Percentiles rank a stretch among this genome's conserved stretches.
Conservation (phyloP, 495 filamentous ascomycete species). For the Penicillium ucsense region DNA sequence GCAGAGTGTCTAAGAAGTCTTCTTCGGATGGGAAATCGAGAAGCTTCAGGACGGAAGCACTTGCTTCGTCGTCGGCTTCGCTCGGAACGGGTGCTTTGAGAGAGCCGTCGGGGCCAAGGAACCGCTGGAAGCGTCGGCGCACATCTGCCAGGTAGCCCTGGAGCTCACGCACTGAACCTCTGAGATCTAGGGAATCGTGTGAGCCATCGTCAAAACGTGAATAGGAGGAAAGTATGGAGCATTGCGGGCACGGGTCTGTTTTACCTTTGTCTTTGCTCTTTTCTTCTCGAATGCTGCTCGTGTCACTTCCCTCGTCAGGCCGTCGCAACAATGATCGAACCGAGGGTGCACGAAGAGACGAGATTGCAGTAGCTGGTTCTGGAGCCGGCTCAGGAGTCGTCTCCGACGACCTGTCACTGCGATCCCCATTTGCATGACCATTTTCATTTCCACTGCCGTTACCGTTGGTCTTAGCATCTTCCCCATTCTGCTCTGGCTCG, state of each 20-base stretch:
- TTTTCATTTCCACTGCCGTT: constrained; percentile 4
- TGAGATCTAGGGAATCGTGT: constrained; percentile 64
- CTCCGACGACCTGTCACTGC: constrained; percentile 20
- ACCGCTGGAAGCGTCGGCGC: constrained; percentile 68
- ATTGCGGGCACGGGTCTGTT: not conserved
- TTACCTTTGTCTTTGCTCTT: constrained; percentile 7
- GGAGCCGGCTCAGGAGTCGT: constrained; percentile 1
- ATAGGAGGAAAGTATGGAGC: no score
- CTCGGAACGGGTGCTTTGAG: constrained; percentile 50
- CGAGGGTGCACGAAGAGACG: constrained; percentile 38
- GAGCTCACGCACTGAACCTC: constrained; percentile 67
- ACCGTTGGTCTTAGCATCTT: constrained; percentile 35
- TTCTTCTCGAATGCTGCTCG: constrained; percentile 33
- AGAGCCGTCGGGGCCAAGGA: constrained; percentile 65
- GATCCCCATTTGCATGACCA: not conserved
- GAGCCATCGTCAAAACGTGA: not conserved
- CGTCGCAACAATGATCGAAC: constrained; percentile 48
- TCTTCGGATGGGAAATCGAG: constrained; percentile 35
- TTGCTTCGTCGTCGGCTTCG: constrained; percentile 43
- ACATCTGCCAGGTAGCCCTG: constrained; percentile 79
- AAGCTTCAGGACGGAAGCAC: constrained; percentile 32
- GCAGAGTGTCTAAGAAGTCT: constrained; percentile 60
- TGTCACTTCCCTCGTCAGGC: constrained; percentile 34
- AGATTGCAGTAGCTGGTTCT: constrained; percentile 9
- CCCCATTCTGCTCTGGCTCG: constrained; percentile 37